Evolutionary conservation across 768 basidiomycete species (phyloP).

Genomic region (Mrakia frigida): DNA sequence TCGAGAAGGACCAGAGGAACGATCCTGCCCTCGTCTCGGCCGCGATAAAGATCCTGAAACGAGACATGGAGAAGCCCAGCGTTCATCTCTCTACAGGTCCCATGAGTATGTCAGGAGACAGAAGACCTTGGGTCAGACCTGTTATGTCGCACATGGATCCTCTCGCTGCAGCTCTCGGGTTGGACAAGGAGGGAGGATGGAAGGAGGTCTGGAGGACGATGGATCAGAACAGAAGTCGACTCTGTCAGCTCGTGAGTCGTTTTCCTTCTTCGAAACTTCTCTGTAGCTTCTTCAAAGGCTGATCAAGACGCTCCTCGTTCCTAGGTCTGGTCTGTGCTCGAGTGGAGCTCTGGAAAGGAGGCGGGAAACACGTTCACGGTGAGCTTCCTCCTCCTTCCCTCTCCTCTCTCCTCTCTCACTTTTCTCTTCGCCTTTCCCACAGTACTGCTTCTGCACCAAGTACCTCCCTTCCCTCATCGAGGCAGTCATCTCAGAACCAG

Average conservation of each 20-base stretch:
- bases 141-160: neutral
- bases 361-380: neutral
- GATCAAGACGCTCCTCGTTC: neutral
- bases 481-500: neutral
- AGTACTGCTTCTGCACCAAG: slow-evolving; percentile 9
- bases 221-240: neutral
- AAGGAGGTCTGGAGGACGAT: neutral
- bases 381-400: neutral
- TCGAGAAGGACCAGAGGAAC: too few species aligned
- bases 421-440: neutral
- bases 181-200: neutral
- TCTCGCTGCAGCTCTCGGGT: neutral
- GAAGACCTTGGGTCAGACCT: neutral
- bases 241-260: neutral
- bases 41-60: too few species aligned
- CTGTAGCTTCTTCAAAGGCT: neutral
- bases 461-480: neutral
- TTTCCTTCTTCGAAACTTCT: neutral
- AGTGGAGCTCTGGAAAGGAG: neutral
- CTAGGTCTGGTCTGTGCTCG: neutral
- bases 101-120: neutral
- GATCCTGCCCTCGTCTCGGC: too few species aligned
- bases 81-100: neutral
- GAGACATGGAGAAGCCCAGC: neutral
- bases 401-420: neutral